These are phyloP conservation scores for Globisporangium megalacanthum DNA, from an alignment of 352 stramenopile genomes.

Conservation along the genomic window DNA sequence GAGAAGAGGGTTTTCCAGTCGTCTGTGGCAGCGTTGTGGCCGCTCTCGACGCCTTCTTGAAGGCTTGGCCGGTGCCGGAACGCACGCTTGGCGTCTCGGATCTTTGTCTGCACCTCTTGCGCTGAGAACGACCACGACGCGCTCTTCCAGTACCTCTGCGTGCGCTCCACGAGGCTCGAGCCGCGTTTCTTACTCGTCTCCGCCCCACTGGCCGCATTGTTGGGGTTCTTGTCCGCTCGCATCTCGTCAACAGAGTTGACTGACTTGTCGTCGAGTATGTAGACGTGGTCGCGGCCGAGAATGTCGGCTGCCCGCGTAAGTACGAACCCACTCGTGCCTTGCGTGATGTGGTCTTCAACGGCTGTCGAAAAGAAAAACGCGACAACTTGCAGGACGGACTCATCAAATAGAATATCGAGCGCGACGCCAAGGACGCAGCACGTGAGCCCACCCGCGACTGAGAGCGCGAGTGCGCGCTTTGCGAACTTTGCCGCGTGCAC, in stretches of 20 bases:
- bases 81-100: conserved; percentile 7
- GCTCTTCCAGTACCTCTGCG: conserved; percentile 10
- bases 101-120: conserved; percentile 6
- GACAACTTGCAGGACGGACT: conserved; percentile 21
- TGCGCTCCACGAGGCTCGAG: conserved; percentile 4
- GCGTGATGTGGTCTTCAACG: conserved; percentile 13
- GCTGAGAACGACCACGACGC: conserved; percentile 16
- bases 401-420: conserved; percentile 21
- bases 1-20: conserved; percentile 12
- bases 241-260: conserved; percentile 1
- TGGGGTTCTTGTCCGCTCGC: neutral
- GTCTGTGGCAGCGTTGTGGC: neutral
- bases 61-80: conserved; percentile 6
- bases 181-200: neutral
- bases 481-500: conserved; percentile 15
- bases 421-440: conserved; percentile 22
- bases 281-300: conserved; percentile 12
- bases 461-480: conserved; percentile 20
- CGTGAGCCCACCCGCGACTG: conserved; percentile 17
- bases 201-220: no score
- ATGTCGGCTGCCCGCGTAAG: conserved; percentile 5
- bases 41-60: neutral
- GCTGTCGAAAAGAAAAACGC: conserved; percentile 13
- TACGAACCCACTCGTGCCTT: conserved; percentile 8
- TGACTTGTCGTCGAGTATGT: conserved; percentile 6